Evolutionary conservation across 2,329 filamentous ascomycete species (phyloP), one percentile per base, ranked within the genome.

Genomic region (Aureobasidium sp.): DNA sequence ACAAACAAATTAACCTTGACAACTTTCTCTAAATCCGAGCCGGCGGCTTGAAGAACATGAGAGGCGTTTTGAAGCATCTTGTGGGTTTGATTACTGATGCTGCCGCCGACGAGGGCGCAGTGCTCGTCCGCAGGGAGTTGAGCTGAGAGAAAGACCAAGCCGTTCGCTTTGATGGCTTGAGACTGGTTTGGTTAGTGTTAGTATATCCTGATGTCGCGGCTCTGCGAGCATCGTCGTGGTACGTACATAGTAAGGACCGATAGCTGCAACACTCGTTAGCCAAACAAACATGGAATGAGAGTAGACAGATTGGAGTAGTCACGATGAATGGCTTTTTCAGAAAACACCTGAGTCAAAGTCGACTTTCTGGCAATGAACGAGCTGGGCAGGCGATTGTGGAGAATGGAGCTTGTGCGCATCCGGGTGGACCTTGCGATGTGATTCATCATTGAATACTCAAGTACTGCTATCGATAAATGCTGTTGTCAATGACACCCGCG

Each of bases 91-190:
- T 50, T 34, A 1, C 9, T 50, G 2, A 62, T 27, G n/a, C 47
- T 47, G 15, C 60, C 60, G 3, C 10, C n/a, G 13, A 56, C 20
- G 8, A 62, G 36, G 6, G 48, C 48, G 34, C 51, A 29, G 0
- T 29, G 1, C 3, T 12, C 9, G 20, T 56, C 51, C 1, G 42
- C 51, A 15, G 60, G 50, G 2, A 62, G 27, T 27, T 62, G 59
- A 3, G 48, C 59, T 8, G 59, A 62, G 34, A 62, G 51, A 12
- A 55, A 62, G 51, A 62, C 51, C n/a, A 62, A 56, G 15, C 60
- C 51, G 13, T 53, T 55, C 27, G 60, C 60, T 50, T 50, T 56
- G 42, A 48, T 55, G 29, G 60, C 60, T 62, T 62, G 50, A 2
- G 60, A 62, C 32, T 20, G 20, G 1, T 20, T 20, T 20, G 20